These are phyloP conservation scores for Blepharisma undulans DNA, from an alignment of 169 alveolate species.

Conservation along the genomic window DNA sequence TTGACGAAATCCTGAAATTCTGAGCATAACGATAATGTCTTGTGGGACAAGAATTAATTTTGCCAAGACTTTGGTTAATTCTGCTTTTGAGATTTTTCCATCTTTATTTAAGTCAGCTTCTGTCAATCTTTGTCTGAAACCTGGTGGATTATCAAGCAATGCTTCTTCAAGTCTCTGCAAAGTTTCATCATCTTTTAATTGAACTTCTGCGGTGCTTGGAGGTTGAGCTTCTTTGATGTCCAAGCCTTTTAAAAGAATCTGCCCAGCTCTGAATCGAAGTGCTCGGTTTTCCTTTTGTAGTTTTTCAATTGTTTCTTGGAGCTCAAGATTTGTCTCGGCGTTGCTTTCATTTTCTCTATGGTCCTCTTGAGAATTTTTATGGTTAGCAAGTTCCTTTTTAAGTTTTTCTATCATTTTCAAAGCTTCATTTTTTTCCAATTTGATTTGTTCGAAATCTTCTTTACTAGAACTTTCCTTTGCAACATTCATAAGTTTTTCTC, in stretches of 20 bases:
- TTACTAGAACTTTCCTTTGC: not conserved
- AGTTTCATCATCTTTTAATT: slow-evolving; percentile 42
- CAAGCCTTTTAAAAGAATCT: not conserved
- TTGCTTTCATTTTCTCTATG: not conserved
- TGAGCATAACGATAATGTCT: not conserved
- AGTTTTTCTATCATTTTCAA: not conserved
- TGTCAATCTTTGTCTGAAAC: not conserved
- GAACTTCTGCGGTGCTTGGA: not conserved
- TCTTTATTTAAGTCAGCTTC: slow-evolving; percentile 29
- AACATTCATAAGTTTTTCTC: not conserved
- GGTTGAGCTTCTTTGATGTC: not conserved
- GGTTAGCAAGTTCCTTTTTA: not conserved
- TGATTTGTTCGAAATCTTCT: not conserved
- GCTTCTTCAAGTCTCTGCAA: slow-evolving; percentile 35
- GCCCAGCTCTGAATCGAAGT: slow-evolving; percentile 17
- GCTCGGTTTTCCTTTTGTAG: not conserved
- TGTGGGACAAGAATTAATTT: not conserved
- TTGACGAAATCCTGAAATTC: slow-evolving; percentile 20
- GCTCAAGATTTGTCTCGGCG: not conserved
- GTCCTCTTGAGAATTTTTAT: not conserved
- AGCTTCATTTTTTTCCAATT: not conserved
- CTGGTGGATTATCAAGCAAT: slow-evolving; percentile 7
- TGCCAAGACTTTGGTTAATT: not conserved
- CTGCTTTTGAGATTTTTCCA: slow-evolving; percentile 27
- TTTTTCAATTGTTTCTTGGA: not conserved